Conservation (phyloP, 495 filamentous ascomycete species). For the Hypoxylon lienhwacheense region DNA sequence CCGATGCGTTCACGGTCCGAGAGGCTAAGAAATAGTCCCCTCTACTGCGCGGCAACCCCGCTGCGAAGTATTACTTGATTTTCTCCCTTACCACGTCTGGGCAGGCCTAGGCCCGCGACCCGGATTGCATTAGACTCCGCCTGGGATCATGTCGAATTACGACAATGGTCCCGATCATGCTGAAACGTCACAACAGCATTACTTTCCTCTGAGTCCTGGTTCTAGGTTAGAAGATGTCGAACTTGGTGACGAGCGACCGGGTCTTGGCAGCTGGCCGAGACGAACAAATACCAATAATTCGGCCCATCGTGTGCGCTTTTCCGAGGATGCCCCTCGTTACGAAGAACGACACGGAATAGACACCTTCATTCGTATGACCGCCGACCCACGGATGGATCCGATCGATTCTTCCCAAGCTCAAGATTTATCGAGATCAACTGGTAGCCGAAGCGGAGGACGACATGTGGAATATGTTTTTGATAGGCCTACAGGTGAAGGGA, state of each 20-base stretch:
- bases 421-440: slow-evolving; percentile 15
- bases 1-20: slow-evolving; percentile 24
- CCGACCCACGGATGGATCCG: slow-evolving; percentile 19
- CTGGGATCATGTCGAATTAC: slow-evolving; percentile 24
- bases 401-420: slow-evolving; percentile 9
- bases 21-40: slow-evolving; percentile 20
- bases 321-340: slow-evolving; percentile 12
- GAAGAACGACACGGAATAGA: slow-evolving; percentile 18
- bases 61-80: slow-evolving; percentile 25
- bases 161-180: slow-evolving; percentile 19
- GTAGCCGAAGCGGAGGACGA: slow-evolving; percentile 7
- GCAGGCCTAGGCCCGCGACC: slow-evolving; percentile 13
- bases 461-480: slow-evolving; percentile 18
- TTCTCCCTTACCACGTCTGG: slow-evolving; percentile 20
- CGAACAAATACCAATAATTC: slow-evolving; percentile 27
- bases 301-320: slow-evolving; percentile 28
- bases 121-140: slow-evolving; percentile 17
- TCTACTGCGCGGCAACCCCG: slow-evolving; percentile 17
- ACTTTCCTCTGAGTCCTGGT: slow-evolving; percentile 14
- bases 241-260: slow-evolving; percentile 10
- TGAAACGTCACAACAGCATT: slow-evolving; percentile 19
- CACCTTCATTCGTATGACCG: background rate
- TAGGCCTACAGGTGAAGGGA: background rate
- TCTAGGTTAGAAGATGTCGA: background rate
- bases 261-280: slow-evolving; percentile 9